Percentiles rank a stretch among this genome's conserved stretches.
Conservation (phyloP, 2,329 filamentous ascomycete genomes). For the Trichophyton verrucosum region DNA sequence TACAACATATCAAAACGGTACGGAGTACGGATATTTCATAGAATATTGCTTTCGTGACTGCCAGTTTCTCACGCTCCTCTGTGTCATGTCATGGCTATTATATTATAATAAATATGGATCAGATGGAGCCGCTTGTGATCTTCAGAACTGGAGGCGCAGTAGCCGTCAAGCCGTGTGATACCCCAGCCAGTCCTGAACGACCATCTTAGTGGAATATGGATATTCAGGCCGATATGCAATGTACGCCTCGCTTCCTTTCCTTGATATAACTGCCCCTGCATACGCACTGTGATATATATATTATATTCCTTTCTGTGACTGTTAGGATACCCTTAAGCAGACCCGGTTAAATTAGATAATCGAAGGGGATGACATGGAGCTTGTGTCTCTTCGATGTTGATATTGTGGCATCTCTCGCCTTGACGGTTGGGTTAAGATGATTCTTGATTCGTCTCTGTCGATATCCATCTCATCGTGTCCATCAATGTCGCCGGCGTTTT, state of each 20-base stretch:
- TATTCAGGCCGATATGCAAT: too few relatives aligned
- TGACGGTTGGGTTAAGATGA: background rate
- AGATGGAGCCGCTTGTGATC: too few relatives aligned
- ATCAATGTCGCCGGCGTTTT: background rate
- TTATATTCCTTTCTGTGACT: background rate
- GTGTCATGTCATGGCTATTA: too few relatives aligned
- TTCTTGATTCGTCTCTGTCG: background rate
- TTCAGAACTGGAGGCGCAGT: too few relatives aligned
- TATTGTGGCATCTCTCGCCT: background rate
- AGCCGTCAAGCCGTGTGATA: background rate
- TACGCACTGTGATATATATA: background rate
- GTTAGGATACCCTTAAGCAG: background rate
- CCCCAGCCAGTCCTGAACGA: background rate
- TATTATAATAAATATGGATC: too few relatives aligned
- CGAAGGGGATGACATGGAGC: background rate
- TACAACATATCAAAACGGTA: too few relatives aligned
- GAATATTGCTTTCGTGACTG: too few relatives aligned
- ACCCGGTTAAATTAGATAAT: background rate
- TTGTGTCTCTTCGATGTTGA: background rate
- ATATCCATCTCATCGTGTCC: background rate
- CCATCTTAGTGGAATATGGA: too few relatives aligned
- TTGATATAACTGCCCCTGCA: background rate
- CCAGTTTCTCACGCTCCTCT: too few relatives aligned
- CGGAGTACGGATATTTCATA: too few relatives aligned
- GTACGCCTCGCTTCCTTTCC: background rate